Evolutionary conservation across 371 early-diverging fungal genomes (phyloP), one percentile per base, ranked within the genome.

Genomic region (Encephalitozoon cuniculi): DNA sequence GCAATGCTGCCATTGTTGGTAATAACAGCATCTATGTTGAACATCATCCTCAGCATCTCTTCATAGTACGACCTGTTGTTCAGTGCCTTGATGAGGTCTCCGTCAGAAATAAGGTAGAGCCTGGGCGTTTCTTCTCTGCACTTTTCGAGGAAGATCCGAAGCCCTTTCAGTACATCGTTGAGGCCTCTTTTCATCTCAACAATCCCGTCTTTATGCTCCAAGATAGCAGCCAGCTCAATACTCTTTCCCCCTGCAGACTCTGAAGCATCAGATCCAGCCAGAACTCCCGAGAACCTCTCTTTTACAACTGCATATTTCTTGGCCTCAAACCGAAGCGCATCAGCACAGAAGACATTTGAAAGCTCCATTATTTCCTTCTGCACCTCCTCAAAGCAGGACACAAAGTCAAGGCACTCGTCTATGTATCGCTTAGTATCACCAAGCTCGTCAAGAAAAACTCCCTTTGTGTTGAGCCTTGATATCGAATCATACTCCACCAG

Each of bases 81-180:
- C 46, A 88, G 68, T 32, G 87, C 87, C 76, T 86, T 86, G 37
- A 88, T 81, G 1, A 88, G 80, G 78, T 88, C 87, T 15, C 87
- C 86, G 78, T 88, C 87, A 23, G 87, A 86, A 46, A 88, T 54
- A 73, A 88, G 87, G 76, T 87, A 88, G 64, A 87, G 87, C n/a
- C 87, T 80, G 12, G 87, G 81, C 9, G 54, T 32, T 34, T 54
- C 40, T 37, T 69, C n/a, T n/a, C 59, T 59, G 15, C 34, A 28
- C 12, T 15, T 32, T n/a, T 34, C 21, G 18, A 59, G 59, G 18
- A 59, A 59, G 2, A 12, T 5, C 6, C 12, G 2, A 1, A 59
- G 37, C 5, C 59, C 59, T 28, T 28, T 59, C 28, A 6, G 4
- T n/a, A 34, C 15, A 5, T 59, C 59, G 18, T 59, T 34, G 34